Base-by-base conservation (phyloP, 2,329 filamentous ascomycete genomes). In the Parafenestella ontariensis region DNA sequence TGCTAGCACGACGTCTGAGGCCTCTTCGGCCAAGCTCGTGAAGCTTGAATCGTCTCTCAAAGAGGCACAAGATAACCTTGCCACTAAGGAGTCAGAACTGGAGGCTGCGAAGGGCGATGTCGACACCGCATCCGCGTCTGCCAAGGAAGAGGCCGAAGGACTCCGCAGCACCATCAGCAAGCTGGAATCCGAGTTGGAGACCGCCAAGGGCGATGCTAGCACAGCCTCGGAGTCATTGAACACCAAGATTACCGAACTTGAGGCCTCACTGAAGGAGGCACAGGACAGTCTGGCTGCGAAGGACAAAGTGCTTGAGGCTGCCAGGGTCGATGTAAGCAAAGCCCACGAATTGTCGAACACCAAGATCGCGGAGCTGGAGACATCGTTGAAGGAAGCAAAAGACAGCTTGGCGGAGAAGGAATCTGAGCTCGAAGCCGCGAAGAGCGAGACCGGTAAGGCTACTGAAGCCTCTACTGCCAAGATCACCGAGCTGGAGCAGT, bases 1-100 rank as follows among this genome's bases (percentile, higher is more conserved):
- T 7, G 50, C 37, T 2, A 54, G 42, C 46, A 65, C 66, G 52
- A 58, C 58, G n/a, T 56, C 58, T 1, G 66, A 65, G 17, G 55
- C 54, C 15, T 64, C 59, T 4, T 60, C 51, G 24, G 44, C 62
- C 15, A 70, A 71, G 58, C 58, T 68, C 4, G 48, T 58, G 13
- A 69, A 72, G 21, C 55, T 73, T 9, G 61, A 71, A 41, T 48
- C 56, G 13, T 54, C 59, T 15, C 48, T 68, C 23, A 61, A 64
- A 39, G 49, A 64, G 31, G 59, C 58, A 9, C 54, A 63, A 17
- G 61, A 60, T 9, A 54, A 56, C 43, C 52, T 61, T 33, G 54
- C 62, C 3, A 42, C 62, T 15, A 70, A 68, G 45, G 68, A 67
- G 43, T 54, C 64, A 39, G 65, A 68, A 46, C 43, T 70, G 24